A percentile compares a stretch with the other conserved stretches of the same genome.
phyloP scores from a whole-genome alignment of 2,329 filamentous ascomycete species.

The Phyllosticta capitalensis region DNA sequence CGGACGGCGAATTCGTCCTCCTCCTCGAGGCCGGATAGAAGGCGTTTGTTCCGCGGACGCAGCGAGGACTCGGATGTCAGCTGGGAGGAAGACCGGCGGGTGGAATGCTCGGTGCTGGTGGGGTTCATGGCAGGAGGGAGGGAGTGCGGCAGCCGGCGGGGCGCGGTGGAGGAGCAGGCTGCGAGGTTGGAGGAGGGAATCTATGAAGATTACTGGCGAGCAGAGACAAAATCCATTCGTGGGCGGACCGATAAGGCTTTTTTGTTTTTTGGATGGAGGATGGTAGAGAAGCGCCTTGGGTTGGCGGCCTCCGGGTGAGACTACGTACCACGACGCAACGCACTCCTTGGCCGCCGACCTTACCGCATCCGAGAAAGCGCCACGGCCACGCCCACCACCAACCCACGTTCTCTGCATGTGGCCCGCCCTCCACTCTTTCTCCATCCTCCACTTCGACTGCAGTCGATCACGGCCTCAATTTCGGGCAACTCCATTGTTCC shows the following conservation, averaged over 20 bases:
- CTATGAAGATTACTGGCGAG: background rate
- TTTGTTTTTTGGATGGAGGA: background rate
- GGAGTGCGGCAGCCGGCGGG: background rate
- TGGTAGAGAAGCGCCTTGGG: background rate
- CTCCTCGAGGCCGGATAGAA: slow-evolving; percentile 40
- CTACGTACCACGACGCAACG: background rate
- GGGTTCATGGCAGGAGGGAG: slow-evolving; percentile 26
- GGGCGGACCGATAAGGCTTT: background rate
- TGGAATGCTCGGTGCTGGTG: slow-evolving; percentile 27
- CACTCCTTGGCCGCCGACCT: background rate
- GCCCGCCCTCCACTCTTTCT: background rate
- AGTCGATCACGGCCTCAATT: background rate
- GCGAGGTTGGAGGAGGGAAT: slow-evolving; percentile 2
- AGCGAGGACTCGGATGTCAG: slow-evolving; percentile 30
- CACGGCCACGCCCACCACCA: too few species aligned
- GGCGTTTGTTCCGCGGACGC: slow-evolving; percentile 36
- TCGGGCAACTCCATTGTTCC: background rate
- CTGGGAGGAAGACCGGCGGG: slow-evolving; percentile 25
- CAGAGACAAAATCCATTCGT: background rate
- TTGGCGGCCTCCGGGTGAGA: background rate
- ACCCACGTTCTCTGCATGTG: background rate
- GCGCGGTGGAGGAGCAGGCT: background rate
- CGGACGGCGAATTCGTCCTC: slow-evolving; percentile 14
- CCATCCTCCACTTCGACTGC: background rate
- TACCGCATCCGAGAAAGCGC: background rate